Base-by-base conservation (phyloP, 352 stramenopile genomes). In the Pythium monospermum region DNA sequence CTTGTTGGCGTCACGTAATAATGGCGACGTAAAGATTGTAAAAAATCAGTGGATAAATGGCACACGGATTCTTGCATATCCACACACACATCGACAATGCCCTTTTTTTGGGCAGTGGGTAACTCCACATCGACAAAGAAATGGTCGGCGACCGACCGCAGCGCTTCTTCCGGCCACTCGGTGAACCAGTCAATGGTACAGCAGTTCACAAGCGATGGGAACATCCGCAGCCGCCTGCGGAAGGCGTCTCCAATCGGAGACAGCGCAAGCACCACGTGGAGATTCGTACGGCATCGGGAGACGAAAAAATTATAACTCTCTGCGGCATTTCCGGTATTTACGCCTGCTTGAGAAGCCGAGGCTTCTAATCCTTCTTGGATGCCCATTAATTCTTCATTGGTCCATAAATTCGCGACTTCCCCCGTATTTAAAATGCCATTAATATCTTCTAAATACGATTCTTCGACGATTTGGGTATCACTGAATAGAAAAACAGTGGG, bases 161-260 rank as follows among this genome's bases (percentile, higher is more conserved):
- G 68, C 15, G 94, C 94, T 66, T 98, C 91, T 39, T 96, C 76
- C 0, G 94, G 94, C 94, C 94, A 98, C 48, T 97, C 92, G 0
- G 89, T 88, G 65, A 98, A 98, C 93, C 94, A 98, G 46, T 98
- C 94, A 53, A 98, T 98, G 32, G 94, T 98, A 57, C 92, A 98
- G 64, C 94, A 98, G 60, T 98, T 98, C 4, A 98, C 92, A 2
- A 98, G 76, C 21, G 94, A 96, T 21, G 94, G 94, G 55, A 98
- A 98, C 91, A 98, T 98, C 7, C 94, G 83, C 40, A 98, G 68
- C 5, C 94, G 81, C 8, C 87, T 79, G 2, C 94, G 84, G 59
- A 98, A 98, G 0, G 91, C 87, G 26, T 97, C 89, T 2, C 94
- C 88, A 42, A 98, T 97, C 15, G 94, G 94, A 13, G 82, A 96